Conservation (phyloP, 176 grass and related monocot species). For the Ananas comosus region DNA sequence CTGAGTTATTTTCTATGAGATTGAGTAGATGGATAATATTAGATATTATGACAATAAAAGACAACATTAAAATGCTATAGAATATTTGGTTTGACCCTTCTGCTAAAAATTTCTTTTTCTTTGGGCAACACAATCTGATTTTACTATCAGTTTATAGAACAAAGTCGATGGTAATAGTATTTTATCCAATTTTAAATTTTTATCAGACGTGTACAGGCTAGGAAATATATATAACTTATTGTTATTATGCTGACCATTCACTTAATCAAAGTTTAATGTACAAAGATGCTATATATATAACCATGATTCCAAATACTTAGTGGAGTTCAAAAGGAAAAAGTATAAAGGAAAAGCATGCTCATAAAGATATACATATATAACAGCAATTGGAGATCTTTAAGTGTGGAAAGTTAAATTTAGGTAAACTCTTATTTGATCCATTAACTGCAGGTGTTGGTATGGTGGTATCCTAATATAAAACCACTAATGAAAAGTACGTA, state of each 20-base stretch:
- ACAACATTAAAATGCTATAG: too few species aligned
- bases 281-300: background rate
- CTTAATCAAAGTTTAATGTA: background rate
- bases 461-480: background rate
- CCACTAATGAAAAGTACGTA: too few species aligned
- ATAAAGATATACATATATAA: background rate
- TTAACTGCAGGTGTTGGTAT: background rate
- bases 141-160: too few species aligned
- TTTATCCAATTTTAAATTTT: background rate
- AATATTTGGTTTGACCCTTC: too few species aligned
- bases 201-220: background rate
- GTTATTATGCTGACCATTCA: background rate
- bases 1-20: background rate
- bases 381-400: slow-evolving; percentile 22
- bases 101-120: too few species aligned
- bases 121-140: too few species aligned
- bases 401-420: slow-evolving; percentile 7
- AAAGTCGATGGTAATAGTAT: too few species aligned
- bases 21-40: background rate
- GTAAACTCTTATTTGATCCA: background rate
- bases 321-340: background rate
- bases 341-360: background rate
- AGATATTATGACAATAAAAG: too few species aligned
- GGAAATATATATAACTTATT: background rate
- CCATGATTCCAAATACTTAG: background rate